Conservation (phyloP, 2,329 filamentous ascomycete genomes). For the Aspergillus cejpii region DNA sequence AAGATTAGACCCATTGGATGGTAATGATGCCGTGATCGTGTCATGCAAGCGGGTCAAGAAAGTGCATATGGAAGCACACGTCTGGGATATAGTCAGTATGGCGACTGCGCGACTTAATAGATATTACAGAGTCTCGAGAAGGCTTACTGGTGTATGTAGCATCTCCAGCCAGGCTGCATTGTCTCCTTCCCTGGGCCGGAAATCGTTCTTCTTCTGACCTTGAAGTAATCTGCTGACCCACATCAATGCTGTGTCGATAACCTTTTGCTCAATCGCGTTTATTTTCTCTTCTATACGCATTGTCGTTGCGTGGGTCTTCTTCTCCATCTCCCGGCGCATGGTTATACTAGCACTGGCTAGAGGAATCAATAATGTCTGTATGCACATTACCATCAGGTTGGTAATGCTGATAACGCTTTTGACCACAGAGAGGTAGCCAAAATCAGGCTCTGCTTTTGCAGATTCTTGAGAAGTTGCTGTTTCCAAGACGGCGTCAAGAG, state of each 20-base stretch:
- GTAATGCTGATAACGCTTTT: slow-evolving; percentile 80
- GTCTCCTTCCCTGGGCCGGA: slow-evolving; percentile 75
- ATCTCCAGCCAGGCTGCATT: slow-evolving; percentile 56
- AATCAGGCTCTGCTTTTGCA: slow-evolving; percentile 76
- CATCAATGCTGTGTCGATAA: slow-evolving; percentile 65
- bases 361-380: slow-evolving; percentile 81
- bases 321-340: slow-evolving; percentile 82
- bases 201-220: slow-evolving; percentile 81
- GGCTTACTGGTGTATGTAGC: slow-evolving; percentile 62
- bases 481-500: slow-evolving; percentile 64
- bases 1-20: slow-evolving; percentile 63
- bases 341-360: slow-evolving; percentile 85
- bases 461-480: slow-evolving; percentile 69
- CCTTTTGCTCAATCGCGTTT: slow-evolving; percentile 61
- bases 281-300: slow-evolving; percentile 80
- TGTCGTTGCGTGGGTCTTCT: slow-evolving; percentile 65
- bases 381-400: slow-evolving; percentile 87
- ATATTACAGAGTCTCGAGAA: neutral
- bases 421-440: slow-evolving; percentile 72
- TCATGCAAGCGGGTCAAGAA: slow-evolving; percentile 67
- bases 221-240: slow-evolving; percentile 68
- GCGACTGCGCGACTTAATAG: neutral
- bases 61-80: slow-evolving; percentile 71
- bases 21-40: slow-evolving; percentile 59
- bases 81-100: slow-evolving; percentile 34